Evolutionary conservation across 306 rosid species (phyloP).

Genomic region (Delonix regia): DNA sequence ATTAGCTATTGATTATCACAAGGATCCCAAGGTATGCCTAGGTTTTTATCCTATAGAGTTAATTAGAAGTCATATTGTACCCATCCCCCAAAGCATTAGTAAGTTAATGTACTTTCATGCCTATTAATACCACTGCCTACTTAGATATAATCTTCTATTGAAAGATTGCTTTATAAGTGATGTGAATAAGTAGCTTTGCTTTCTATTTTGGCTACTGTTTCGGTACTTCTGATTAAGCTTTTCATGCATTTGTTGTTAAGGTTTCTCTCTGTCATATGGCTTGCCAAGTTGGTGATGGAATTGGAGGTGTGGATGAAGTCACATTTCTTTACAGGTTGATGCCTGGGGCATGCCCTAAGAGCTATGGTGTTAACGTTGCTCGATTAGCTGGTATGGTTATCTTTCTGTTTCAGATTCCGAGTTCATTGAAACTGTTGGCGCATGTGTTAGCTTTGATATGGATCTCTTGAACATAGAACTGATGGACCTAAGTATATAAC

Average conservation of each 20-base stretch:
- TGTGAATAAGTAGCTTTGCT: not conserved
- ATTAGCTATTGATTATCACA: constrained; percentile 54
- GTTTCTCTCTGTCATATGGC: constrained; percentile 92
- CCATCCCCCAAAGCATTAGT: not conserved
- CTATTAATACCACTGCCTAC: not conserved
- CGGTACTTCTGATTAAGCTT: constrained; percentile 33
- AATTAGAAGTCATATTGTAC: not conserved
- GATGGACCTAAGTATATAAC: not conserved
- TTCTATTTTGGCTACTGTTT: not conserved
- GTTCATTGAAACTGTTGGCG: not conserved
- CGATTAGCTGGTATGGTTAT: constrained; percentile 77
- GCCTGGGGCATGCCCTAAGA: constrained; percentile 91
- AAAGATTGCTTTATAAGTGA: not conserved
- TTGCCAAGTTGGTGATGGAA: constrained; percentile 83
- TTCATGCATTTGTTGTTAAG: constrained; percentile 51
- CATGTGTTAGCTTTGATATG: constrained; percentile 27
- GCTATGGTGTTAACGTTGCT: constrained; percentile 96
- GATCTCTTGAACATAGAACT: not conserved
- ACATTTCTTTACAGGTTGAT: constrained; percentile 90
- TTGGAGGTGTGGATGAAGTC: constrained; percentile 79
- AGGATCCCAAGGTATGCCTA: constrained; percentile 52
- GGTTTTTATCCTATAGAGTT: not conserved
- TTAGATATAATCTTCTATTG: not conserved
- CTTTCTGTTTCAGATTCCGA: constrained; percentile 19
- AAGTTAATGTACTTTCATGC: not conserved